Conservation (phyloP, 495 filamentous ascomycete species). For the Pseudomonodictys pantanalensis region DNA sequence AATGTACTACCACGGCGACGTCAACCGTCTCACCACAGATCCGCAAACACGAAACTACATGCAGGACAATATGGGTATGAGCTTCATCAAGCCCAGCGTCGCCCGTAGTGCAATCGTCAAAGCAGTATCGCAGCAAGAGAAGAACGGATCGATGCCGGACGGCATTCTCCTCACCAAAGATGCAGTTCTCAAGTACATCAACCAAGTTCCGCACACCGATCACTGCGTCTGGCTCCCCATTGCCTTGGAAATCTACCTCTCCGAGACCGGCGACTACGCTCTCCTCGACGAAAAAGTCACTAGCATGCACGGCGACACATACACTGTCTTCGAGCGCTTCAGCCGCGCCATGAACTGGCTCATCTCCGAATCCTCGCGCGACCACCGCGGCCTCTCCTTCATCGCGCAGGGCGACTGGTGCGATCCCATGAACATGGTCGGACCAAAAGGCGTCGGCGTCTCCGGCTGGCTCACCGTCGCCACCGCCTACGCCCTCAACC, state of each 20-base stretch:
- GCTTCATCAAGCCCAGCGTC: conserved; percentile 53
- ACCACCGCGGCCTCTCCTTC: conserved; percentile 54
- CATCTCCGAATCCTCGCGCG: conserved; percentile 43
- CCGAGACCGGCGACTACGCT: conserved; percentile 54
- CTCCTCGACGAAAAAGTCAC: conserved; percentile 47
- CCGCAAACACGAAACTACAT: conserved; percentile 59
- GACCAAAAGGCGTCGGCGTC: conserved; percentile 54
- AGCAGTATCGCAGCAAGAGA: conserved; percentile 52
- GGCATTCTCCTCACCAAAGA: conserved; percentile 53
- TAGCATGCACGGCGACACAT: conserved; percentile 43
- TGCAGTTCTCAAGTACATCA: conserved; percentile 59
- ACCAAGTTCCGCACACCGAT: conserved; percentile 57
- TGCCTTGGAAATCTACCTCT: conserved; percentile 52
- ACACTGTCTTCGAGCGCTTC: conserved; percentile 54
- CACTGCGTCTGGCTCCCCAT: conserved; percentile 59
- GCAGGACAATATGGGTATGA: conserved; percentile 62
- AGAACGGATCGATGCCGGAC: conserved; percentile 56
- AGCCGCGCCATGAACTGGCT: conserved; percentile 56
- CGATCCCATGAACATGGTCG: conserved; percentile 61
- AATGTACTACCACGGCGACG: conserved; percentile 56
- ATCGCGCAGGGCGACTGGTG: conserved; percentile 60
- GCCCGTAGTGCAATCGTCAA: conserved; percentile 49
- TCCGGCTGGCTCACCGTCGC: conserved; percentile 58
- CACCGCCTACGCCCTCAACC: conserved; percentile 49
- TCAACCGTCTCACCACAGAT: conserved; percentile 58